phyloP scores from a whole-genome alignment of 495 filamentous ascomycete genomes.

The Neurospora tetraspora region DNA sequence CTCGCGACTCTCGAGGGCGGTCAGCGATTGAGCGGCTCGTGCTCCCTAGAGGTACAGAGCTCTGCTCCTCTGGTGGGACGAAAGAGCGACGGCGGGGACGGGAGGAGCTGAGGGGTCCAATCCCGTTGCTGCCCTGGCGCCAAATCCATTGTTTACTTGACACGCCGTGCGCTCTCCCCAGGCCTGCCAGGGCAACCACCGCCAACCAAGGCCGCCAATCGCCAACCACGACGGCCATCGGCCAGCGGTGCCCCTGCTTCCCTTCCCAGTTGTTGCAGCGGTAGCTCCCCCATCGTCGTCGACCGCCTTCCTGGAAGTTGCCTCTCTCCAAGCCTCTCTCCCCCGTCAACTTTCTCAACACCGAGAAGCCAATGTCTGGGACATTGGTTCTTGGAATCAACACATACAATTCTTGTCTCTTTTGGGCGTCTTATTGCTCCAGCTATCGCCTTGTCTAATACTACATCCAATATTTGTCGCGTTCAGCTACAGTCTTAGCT shows the following conservation, averaged over 20 bases:
- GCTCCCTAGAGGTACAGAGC: too few relatives aligned
- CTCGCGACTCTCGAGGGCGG: too few relatives aligned
- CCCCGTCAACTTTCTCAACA: background rate
- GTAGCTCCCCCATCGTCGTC: background rate
- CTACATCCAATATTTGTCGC: background rate
- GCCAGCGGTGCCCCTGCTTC: background rate
- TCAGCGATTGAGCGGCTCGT: too few relatives aligned
- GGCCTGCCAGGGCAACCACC: background rate
- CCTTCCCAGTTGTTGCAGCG: background rate
- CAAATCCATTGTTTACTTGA: background rate
- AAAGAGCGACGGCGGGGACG: background rate
- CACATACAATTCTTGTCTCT: background rate
- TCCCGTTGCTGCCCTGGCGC: background rate
- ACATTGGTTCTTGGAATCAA: background rate
- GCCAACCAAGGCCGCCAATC: background rate
- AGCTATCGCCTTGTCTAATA: background rate
- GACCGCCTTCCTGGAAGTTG: background rate
- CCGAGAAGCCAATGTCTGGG: background rate
- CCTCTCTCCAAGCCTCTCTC: background rate
- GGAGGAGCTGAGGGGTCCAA: background rate
- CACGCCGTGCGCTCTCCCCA: background rate
- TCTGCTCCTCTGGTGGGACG: background rate
- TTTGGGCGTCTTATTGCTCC: background rate
- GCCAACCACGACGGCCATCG: background rate
- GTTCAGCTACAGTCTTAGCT: background rate